These are phyloP conservation scores for Pichia deserticola DNA, from an alignment of 805 yeast genomes.

Conservation along the genomic window DNA sequence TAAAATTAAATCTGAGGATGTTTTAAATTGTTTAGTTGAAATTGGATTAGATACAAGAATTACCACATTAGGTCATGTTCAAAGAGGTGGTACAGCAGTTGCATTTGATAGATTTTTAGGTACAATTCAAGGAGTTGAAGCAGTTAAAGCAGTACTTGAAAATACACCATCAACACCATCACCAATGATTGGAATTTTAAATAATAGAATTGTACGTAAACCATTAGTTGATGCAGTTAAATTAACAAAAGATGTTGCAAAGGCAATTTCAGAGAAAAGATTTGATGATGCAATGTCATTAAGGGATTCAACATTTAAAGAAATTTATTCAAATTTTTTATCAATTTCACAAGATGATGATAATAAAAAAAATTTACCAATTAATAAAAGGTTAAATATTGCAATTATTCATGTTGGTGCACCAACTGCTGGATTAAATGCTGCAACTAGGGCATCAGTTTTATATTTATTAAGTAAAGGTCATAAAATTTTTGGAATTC, in stretches of 20 bases:
- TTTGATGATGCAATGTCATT: slow-evolving; percentile 81
- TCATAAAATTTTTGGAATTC: slow-evolving; percentile 83
- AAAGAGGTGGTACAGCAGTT: slow-evolving; percentile 97
- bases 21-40: slow-evolving; percentile 72
- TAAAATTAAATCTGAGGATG: slow-evolving; percentile 75
- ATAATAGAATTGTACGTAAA: slow-evolving; percentile 77
- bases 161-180: slow-evolving; percentile 87
- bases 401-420: slow-evolving; percentile 94
- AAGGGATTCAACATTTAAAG: slow-evolving; percentile 84
- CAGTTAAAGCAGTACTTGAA: slow-evolving; percentile 86
- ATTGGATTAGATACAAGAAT: slow-evolving; percentile 90
- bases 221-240: slow-evolving; percentile 87
- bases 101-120: slow-evolving; percentile 90
- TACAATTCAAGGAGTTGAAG: slow-evolving; percentile 95
- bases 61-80: slow-evolving; percentile 95
- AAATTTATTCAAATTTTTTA: slow-evolving; percentile 65
- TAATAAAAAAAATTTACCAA: slow-evolving; percentile 53
- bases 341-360: slow-evolving; percentile 69
- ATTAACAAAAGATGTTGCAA: slow-evolving; percentile 83
- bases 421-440: slow-evolving; percentile 93
- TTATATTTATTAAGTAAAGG: slow-evolving; percentile 84
- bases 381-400: slow-evolving; percentile 52
- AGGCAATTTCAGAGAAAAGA: slow-evolving; percentile 70
- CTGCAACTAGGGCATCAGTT: slow-evolving; percentile 88
- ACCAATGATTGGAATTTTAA: slow-evolving; percentile 86